Evolutionary conservation across 495 filamentous ascomycete genomes (phyloP), one percentile per base, ranked within the genome.

Genomic region (Lepidopterella palustris): DNA sequence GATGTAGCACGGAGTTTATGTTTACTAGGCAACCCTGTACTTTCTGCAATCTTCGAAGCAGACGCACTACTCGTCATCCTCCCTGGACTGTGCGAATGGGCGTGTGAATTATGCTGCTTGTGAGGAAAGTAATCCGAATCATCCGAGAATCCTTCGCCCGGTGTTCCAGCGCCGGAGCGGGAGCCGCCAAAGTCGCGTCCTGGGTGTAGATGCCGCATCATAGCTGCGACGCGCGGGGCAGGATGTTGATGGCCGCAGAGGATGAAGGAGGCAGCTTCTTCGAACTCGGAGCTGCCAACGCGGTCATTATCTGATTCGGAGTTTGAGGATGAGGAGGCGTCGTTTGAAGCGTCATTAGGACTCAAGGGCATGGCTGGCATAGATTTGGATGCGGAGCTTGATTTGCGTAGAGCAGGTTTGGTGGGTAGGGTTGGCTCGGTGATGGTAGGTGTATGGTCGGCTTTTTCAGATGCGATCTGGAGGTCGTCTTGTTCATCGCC

Each of bases 81-180:
- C 18, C 50, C 48, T n/a, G n/a, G n/a, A n/a, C n/a, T n/a, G n/a
- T 57, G 27, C 18, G 52, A 58, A 11, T 55, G 32, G 8, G 18
- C 23, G 20, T 60, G 61, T 20, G 27, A 35, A 35, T 5, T 23
- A 23, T 57, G 59, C 15, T 48, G 35, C 53, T 53, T 48, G 21
- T 48, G 48, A 32, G 63, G 63, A 39, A 65, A 74, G 53, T 70
- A 65, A 45, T 70, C 65, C 29, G 64, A 67, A 32, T 72, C 68
- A 31, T 71, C 71, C 1, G 69, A 71, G 31, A 69, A 58, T 20
- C 68, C 70, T 47, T 75, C 73, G 39, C 67, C 68, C 0, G 70
- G 69, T 0, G 69, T 71, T 4, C 53, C 59, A 0, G 60, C 45
- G 26, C 70, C 70, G 25, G 52, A 59, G 3, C 28, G 39, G 15